Conservation (phyloP, 2,329 filamentous ascomycete genomes). For the Epicoccum nigrum region DNA sequence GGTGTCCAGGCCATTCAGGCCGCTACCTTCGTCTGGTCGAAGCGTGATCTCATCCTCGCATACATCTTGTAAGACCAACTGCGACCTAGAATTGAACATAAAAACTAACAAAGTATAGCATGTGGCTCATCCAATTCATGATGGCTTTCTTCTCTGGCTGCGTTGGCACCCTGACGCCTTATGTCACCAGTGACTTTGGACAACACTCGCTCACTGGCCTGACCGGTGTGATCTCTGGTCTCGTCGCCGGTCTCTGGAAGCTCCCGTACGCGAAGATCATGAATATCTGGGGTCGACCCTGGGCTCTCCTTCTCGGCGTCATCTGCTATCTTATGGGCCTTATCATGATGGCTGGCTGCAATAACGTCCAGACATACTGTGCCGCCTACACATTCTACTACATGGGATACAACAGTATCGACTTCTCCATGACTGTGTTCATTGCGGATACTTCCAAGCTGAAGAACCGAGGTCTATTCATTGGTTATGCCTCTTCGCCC, state of each 20-base stretch:
- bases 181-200: constrained; percentile 50
- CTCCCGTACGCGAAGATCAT: constrained; percentile 53
- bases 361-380: constrained; percentile 66
- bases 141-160: constrained; percentile 54
- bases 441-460: constrained; percentile 72
- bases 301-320: constrained; percentile 46
- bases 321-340: constrained; percentile 48
- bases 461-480: constrained; percentile 66
- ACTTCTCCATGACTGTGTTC: constrained; percentile 68
- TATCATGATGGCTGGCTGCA: constrained; percentile 72
- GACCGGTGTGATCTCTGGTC: constrained; percentile 46
- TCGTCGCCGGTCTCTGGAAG: constrained; percentile 49
- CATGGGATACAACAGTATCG: constrained; percentile 65
- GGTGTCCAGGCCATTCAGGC: constrained; percentile 41
- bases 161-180: constrained; percentile 48
- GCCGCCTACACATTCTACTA: constrained; percentile 72
- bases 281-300: constrained; percentile 51
- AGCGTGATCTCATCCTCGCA: constrained; percentile 33
- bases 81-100: background rate
- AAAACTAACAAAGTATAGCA: constrained; percentile 26
- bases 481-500: constrained; percentile 54
- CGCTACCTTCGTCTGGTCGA: constrained; percentile 36
- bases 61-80: constrained; percentile 33
- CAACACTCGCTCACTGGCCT: constrained; percentile 47
- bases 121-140: constrained; percentile 54